Conservation (phyloP, 768 basidiomycete species). For the Lactifluus piperatus region DNA sequence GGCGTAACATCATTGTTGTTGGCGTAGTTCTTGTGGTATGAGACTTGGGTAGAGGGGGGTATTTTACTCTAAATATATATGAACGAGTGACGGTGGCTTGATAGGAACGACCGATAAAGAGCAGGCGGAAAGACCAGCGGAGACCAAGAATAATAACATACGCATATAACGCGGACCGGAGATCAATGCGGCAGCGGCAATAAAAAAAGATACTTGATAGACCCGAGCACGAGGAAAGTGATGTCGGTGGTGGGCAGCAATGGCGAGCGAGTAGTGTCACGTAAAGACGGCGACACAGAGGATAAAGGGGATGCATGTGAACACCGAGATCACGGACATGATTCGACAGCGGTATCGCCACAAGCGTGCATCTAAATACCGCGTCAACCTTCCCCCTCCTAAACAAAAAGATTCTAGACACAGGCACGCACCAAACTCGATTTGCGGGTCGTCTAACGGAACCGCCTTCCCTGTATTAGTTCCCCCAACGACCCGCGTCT, state of each 20-base stretch:
- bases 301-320: conserved; percentile 77
- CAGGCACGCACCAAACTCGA: conserved; percentile 55
- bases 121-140: neutral
- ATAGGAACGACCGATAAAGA: neutral
- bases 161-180: neutral
- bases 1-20: neutral
- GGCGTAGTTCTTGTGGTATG: neutral
- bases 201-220: neutral
- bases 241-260: neutral
- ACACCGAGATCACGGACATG: conserved; percentile 55
- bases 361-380: conserved; percentile 49
- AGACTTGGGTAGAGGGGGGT: neutral
- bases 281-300: conserved; percentile 61
- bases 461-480: conserved; percentile 56
- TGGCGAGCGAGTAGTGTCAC: neutral
- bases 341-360: conserved; percentile 73
- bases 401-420: neutral
- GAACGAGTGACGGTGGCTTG: neutral
- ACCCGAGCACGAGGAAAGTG: conserved; percentile 1
- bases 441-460: conserved; percentile 68
- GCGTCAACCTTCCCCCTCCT: conserved; percentile 5
- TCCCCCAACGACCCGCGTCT: conserved; percentile 53
- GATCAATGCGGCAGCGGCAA: too few relatives aligned
- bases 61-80: conserved; percentile 1
- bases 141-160: conserved; percentile 1